Evolutionary conservation across 1,139 yeast species (phyloP).

Genomic region (Yarrowia galli): DNA sequence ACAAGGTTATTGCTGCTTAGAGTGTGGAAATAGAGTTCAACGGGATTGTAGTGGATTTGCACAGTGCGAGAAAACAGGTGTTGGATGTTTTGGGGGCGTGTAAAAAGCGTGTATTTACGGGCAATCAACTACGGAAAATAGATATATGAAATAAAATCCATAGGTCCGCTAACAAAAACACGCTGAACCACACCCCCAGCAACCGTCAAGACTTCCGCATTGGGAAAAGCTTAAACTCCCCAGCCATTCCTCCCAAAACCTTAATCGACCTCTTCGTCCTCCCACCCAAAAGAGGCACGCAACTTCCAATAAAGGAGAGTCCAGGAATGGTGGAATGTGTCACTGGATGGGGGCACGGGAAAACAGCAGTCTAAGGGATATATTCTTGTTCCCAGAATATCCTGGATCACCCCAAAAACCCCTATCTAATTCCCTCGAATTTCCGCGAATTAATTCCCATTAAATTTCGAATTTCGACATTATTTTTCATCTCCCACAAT

Average conservation of each 20-base stretch:
- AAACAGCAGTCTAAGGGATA: too few relatives aligned
- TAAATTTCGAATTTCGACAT: too few relatives aligned
- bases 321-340: too few relatives aligned
- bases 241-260: slow-evolving; percentile 20
- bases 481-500: too few relatives aligned
- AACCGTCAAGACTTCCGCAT: too few relatives aligned
- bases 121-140: not conserved
- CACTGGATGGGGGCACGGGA: too few relatives aligned
- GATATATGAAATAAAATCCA: not conserved
- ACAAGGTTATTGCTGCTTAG: not conserved
- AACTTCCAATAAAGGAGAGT: too few relatives aligned
- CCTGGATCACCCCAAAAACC: too few relatives aligned
- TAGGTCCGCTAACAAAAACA: not conserved
- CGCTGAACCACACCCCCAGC: not conserved
- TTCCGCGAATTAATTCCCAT: too few relatives aligned
- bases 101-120: not conserved
- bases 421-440: too few relatives aligned
- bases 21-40: not conserved
- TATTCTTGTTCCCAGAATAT: too few relatives aligned
- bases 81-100: not conserved
- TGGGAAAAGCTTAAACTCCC: slow-evolving; percentile 12
- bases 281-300: not conserved
- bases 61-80: too few relatives aligned
- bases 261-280: not conserved
- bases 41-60: not conserved